Base-by-base conservation (phyloP, 2,329 filamentous ascomycete genomes). In the Uncinocarpus reesii region DNA sequence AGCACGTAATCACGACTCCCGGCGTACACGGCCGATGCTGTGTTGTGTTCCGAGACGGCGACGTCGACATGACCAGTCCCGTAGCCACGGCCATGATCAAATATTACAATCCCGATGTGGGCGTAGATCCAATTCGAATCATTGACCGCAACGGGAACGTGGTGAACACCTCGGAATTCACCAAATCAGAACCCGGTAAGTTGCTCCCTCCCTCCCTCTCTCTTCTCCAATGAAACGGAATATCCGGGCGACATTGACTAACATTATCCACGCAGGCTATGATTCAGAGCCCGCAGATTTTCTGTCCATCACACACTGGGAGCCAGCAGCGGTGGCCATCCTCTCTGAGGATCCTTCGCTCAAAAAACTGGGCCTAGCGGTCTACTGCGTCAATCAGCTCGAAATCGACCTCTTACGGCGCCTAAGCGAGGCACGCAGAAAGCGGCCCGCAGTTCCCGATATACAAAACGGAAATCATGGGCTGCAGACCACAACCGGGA, bases 241-340 rank as follows among this genome's bases (percentile, higher is more conserved):
- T 6, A 37, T 13, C 16, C 4, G 20, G 7, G 5, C 18, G 18
- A 37, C 35, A 23, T 10, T 15, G 23, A 16, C 43, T 38, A 40
- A 38, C 32, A 2, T 11, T n/a, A 23, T 4, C 10, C 4, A 20
- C 26, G 16, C 37, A 52, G 50, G 50, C 6, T 53, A 53, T 37
- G 41, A 48, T 10, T 10, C 18, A 7, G 51, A 53, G 21, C 51
- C 51, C 8, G 40, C 28, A 10, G 32, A 50, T 13, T 16, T 53
- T 7, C 29, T 50, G n/a, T 38, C 32, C 5, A 48, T 53, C 24
- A 23, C 35, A 5, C 38, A 53, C 11, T 53, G 51, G 51, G 51
- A 53, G 15, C 51, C 51, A 7, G 42, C 34, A 6, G 44, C 47
- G 8, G 51, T 53, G 7, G 44, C 48, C 7, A 28, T 50, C 32